Evolutionary conservation across 306 rosid species (phyloP).

Genomic region (Gynostemma pentaphyllum): DNA sequence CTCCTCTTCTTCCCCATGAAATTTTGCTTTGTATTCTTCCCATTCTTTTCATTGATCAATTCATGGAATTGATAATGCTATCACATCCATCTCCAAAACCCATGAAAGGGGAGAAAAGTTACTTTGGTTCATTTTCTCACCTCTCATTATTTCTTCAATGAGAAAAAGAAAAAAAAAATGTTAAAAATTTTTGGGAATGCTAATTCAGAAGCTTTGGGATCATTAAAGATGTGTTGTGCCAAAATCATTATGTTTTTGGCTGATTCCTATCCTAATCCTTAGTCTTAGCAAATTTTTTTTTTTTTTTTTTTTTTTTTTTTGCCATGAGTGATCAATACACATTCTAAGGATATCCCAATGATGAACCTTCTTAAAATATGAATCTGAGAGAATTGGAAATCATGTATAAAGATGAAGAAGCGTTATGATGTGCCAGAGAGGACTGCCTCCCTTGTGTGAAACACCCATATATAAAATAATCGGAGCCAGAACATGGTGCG

Average conservation of each 20-base stretch:
- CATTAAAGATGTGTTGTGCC: conserved; percentile 10
- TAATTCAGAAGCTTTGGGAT: conserved; percentile 13
- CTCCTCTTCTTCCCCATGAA: background rate
- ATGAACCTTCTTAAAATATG: conserved; percentile 16
- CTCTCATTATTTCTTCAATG: background rate
- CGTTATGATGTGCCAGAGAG: conserved; percentile 34
- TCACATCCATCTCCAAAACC: background rate
- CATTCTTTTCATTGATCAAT: background rate
- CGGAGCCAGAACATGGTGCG: background rate
- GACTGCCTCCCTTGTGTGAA: conserved; percentile 44
- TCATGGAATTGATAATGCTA: background rate
- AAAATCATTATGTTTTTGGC: background rate
- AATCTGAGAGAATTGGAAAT: conserved; percentile 14
- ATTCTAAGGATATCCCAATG: conserved; percentile 4
- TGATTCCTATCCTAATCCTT: conserved; percentile 24
- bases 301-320: too few relatives aligned
- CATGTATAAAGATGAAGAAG: conserved; percentile 21
- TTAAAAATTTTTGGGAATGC: background rate
- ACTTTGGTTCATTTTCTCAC: background rate
- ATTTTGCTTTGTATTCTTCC: background rate
- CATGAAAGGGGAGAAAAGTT: too few relatives aligned
- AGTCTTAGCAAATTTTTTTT: conserved; percentile 41
- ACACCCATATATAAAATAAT: conserved; percentile 32
- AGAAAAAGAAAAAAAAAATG: background rate
- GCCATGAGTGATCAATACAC: conserved; percentile 28